A percentile compares a stretch with the other conserved stretches of the same genome.
phyloP scores from a whole-genome alignment of 2,329 filamentous ascomycete species.

The Fusarium virguliforme region DNA sequence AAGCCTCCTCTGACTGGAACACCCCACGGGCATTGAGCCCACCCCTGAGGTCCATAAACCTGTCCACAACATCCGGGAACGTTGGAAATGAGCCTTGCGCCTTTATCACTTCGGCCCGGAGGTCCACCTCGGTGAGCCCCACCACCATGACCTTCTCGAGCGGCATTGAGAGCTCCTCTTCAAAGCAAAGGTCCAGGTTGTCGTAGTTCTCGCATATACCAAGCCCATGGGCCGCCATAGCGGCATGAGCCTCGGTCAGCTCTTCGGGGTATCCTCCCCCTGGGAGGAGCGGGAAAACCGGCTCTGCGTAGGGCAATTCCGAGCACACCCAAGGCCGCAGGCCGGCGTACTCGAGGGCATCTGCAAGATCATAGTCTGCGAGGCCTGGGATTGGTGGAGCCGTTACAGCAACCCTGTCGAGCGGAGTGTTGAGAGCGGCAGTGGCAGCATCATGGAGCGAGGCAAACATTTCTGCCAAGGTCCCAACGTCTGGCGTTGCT shows the following conservation, averaged over 20 bases:
- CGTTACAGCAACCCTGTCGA: background rate
- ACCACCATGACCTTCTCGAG: constrained; percentile 4
- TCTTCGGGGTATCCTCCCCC: background rate
- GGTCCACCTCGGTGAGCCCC: constrained; percentile 16
- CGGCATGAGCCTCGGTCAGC: constrained; percentile 19
- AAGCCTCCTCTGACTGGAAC: background rate
- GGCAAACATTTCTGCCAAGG: constrained; percentile 4
- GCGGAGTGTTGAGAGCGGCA: background rate
- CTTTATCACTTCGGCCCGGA: constrained; percentile 20
- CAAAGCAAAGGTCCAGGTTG: background rate
- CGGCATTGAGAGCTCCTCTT: constrained; percentile 7
- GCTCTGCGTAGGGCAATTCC: constrained; percentile 3
- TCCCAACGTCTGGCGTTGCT: constrained; percentile 9
- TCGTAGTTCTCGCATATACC: constrained; percentile 21
- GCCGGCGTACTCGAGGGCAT: background rate
- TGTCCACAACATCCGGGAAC: background rate
- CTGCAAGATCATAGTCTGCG: background rate
- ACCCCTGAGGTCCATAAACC: background rate
- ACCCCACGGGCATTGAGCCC: background rate
- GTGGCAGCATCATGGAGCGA: constrained; percentile 8
- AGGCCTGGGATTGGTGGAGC: background rate
- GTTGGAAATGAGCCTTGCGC: background rate
- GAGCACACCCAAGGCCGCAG: constrained; percentile 11
- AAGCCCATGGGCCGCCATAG: constrained; percentile 16
- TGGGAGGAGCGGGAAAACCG: background rate